Conservation (phyloP, 148 eudicot species). For the Vaccinium vitisidaea region DNA sequence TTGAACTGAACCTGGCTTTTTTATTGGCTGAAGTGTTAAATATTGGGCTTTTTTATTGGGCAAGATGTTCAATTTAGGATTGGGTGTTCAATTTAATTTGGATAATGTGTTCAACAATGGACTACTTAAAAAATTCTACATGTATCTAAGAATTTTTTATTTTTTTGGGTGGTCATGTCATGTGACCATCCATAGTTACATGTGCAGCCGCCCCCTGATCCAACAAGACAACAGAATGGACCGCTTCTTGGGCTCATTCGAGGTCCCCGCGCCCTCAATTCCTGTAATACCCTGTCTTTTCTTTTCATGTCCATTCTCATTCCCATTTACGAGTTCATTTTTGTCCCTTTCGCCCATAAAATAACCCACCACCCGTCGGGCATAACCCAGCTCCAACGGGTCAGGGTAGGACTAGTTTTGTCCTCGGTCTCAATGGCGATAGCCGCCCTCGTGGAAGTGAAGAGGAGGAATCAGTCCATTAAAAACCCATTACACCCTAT, state of each 20-base stretch:
- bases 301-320: slow-evolving; percentile 26
- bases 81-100: too few relatives aligned
- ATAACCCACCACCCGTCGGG: slow-evolving; percentile 31
- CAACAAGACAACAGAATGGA: slow-evolving; percentile 47
- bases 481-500: slow-evolving; percentile 31
- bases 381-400: slow-evolving; percentile 35
- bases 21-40: too few relatives aligned
- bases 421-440: slow-evolving; percentile 31
- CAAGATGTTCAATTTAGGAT: too few relatives aligned
- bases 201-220: neutral
- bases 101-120: too few relatives aligned
- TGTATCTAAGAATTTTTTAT: too few relatives aligned
- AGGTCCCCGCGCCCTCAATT: slow-evolving; percentile 45
- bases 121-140: too few relatives aligned
- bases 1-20: too few relatives aligned
- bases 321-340: slow-evolving; percentile 30
- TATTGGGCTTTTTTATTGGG: too few relatives aligned
- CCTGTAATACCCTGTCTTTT: slow-evolving; percentile 33
- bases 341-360: slow-evolving; percentile 32
- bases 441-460: slow-evolving; percentile 30
- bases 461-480: slow-evolving; percentile 24
- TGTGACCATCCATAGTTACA: too few relatives aligned
- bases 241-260: slow-evolving; percentile 30
- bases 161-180: too few relatives aligned
- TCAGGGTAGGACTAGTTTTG: slow-evolving; percentile 31